These are phyloP conservation scores for Quercus wislizeni DNA, from an alignment of 306 rosid species.

Conservation along the genomic window DNA sequence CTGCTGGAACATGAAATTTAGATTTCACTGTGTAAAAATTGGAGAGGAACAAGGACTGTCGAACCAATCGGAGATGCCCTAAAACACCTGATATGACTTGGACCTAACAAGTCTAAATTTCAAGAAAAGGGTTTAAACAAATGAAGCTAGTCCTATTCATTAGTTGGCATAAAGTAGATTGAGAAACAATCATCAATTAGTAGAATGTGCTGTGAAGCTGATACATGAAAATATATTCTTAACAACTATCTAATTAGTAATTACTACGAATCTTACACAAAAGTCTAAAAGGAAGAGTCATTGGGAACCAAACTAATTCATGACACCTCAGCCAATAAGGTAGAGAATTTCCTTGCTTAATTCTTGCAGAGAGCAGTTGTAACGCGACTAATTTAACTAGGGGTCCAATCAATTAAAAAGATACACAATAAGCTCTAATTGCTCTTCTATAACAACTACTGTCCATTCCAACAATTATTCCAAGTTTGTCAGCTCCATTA, in stretches of 20 bases:
- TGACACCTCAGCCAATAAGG: not conserved
- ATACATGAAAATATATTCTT: not conserved
- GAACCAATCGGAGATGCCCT: too few species aligned
- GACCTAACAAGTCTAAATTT: too few species aligned
- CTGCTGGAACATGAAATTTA: too few species aligned
- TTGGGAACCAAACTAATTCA: not conserved
- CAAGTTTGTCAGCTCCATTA: too few species aligned
- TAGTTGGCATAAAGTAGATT: not conserved
- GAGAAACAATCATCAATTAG: not conserved
- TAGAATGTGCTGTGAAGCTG: not conserved
- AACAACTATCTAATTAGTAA: not conserved
- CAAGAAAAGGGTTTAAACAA: not conserved
- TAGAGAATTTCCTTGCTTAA: not conserved
- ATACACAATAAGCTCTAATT: too few species aligned
- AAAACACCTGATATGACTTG: too few species aligned
- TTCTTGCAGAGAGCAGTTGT: not conserved
- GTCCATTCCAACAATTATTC: too few species aligned
- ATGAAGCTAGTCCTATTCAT: not conserved
- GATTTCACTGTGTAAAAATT: too few species aligned
- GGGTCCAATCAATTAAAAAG: too few species aligned
- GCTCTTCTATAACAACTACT: too few species aligned
- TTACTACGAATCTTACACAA: not conserved
- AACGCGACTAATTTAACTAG: not conserved
- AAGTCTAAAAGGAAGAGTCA: not conserved
- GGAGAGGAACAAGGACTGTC: too few species aligned